Base-by-base conservation (phyloP, 371 early-diverging fungal genomes). In the Lichtheimia hyalospora region DNA sequence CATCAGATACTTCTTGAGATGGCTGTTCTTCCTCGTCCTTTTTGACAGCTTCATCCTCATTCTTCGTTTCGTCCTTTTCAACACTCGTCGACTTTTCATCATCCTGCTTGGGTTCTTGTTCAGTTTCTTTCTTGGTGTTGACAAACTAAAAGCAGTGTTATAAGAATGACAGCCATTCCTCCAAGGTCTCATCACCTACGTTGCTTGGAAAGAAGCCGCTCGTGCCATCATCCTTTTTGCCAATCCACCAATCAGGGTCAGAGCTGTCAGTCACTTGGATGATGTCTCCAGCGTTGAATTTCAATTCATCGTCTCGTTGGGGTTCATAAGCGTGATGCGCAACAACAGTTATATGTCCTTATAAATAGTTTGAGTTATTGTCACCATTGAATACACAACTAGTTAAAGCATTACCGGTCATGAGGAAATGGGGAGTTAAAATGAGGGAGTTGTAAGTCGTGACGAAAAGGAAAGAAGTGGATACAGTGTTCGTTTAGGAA, bases 141-240 rank as follows among this genome's bases (percentile, higher is more conserved):
- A 71, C 74, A 73, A 71, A 73, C 69, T 72, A 39, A 20, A 5
- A 28, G 20, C 27, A 34, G 20, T 6, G 25, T 42, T 24, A 10
- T 5, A 49, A 6, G 49, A 12, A 57, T 10, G 34, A 10, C 10
- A 8, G 10, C 34, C 10, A 34, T 34, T 34, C 34, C 10, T 34
- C 34, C 55, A 34, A 62, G 43, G 23, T 48, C 27, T 51, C 34
- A 34, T 34, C 6, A 51, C 74, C 74, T 77, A 88, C 89, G 60
- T 90, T 91, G 61, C 89, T 85, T 46, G 91, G 91, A 60, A 91
- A 91, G 76, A 77, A 87, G 15, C 91, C 91, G 55, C 63, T 57
- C 40, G 80, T 69, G 34, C 82, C 81, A 25, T 76, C 75, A 60
- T 78, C 72, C 54, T 73, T 84, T 56, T 75, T 74, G 13, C 91